Evolutionary conservation across 768 basidiomycete species (phyloP).

Genomic region (Xerocomellus amylosporus): DNA sequence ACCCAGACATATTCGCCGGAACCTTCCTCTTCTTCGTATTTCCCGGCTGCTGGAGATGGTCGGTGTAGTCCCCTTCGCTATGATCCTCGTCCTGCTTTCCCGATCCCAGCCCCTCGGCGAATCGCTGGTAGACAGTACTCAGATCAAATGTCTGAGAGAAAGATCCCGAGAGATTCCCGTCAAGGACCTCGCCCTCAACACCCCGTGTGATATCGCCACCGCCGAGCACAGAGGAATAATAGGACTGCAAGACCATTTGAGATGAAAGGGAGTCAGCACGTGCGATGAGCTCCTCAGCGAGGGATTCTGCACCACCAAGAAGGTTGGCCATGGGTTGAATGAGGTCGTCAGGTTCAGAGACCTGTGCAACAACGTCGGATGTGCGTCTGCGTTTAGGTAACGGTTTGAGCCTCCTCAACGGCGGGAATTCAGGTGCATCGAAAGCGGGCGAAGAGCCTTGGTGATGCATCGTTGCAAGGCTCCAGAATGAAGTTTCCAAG

Average conservation of each 20-base stretch:
- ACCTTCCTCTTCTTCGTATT: constrained; percentile 91
- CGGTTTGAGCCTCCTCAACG: constrained; percentile 68
- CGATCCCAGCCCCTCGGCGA: constrained; percentile 25
- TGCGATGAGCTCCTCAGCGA: constrained; percentile 56
- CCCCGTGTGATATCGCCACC: constrained; percentile 40
- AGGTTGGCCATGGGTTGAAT: constrained; percentile 32
- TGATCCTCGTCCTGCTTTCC: constrained; percentile 49
- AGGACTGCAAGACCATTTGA: constrained; percentile 59
- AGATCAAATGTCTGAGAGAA: constrained; percentile 28
- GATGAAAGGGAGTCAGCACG: constrained; percentile 58
- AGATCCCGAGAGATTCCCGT: constrained; percentile 21
- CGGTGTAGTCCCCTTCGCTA: constrained; percentile 59
- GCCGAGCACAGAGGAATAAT: constrained; percentile 57
- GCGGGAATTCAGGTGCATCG: constrained; percentile 62
- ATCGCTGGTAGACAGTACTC: constrained; percentile 26
- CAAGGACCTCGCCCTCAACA: constrained; percentile 15
- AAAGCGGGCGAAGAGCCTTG: constrained; percentile 56
- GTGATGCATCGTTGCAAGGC: constrained; percentile 42
- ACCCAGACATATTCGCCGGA: constrained; percentile 54
- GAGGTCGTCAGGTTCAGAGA: constrained; percentile 27
- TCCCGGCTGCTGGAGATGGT: constrained; percentile 71
- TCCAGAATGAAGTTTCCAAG: constrained; percentile 6
- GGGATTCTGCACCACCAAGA: constrained; percentile 43
- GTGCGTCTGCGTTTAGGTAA: constrained; percentile 74
- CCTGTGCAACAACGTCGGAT: constrained; percentile 31